phyloP scores from a whole-genome alignment of 2,329 filamentous ascomycete genomes.

The Penicillium rolfsii region DNA sequence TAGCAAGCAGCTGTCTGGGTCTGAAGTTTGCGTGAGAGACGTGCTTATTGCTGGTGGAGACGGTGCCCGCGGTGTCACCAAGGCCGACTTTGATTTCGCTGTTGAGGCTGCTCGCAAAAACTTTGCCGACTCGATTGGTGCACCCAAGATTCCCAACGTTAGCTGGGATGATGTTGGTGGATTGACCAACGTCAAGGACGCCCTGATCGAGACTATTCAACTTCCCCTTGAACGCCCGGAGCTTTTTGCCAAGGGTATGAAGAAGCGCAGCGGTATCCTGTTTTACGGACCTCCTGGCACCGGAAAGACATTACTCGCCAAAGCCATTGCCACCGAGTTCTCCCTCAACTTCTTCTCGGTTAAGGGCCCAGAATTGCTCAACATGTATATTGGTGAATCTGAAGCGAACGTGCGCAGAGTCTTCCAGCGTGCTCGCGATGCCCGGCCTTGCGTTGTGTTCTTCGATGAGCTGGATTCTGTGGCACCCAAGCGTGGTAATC shows the following conservation, averaged over 20 bases:
- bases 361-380: slow-evolving; percentile 96
- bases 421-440: slow-evolving; percentile 97
- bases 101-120: slow-evolving; percentile 96
- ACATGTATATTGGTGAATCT: slow-evolving; percentile 99
- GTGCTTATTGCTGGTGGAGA: slow-evolving; percentile 86
- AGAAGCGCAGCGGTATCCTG: slow-evolving; percentile 96
- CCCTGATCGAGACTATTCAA: slow-evolving; percentile 96
- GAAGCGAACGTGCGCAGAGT: slow-evolving; percentile 99
- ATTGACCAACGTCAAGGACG: slow-evolving; percentile 90
- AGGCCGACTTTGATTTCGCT: slow-evolving; percentile 84
- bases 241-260: slow-evolving; percentile 95
- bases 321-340: slow-evolving; percentile 98
- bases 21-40: slow-evolving; percentile 70
- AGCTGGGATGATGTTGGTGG: slow-evolving; percentile 96
- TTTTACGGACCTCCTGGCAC: slow-evolving; percentile 99
- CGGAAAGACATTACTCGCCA: slow-evolving; percentile 98
- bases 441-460: slow-evolving; percentile 97
- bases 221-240: slow-evolving; percentile 88
- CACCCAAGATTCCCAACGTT: slow-evolving; percentile 96
- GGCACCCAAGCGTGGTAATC: slow-evolving; percentile 93
- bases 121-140: slow-evolving; percentile 95
- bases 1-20: slow-evolving; percentile 32
- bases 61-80: slow-evolving; percentile 75
- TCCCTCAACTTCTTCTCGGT: slow-evolving; percentile 99
- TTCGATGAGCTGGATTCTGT: slow-evolving; percentile 97